Evolutionary conservation across 2,329 filamentous ascomycete species (phyloP).

Genomic region (Albifimbria verrucaria): DNA sequence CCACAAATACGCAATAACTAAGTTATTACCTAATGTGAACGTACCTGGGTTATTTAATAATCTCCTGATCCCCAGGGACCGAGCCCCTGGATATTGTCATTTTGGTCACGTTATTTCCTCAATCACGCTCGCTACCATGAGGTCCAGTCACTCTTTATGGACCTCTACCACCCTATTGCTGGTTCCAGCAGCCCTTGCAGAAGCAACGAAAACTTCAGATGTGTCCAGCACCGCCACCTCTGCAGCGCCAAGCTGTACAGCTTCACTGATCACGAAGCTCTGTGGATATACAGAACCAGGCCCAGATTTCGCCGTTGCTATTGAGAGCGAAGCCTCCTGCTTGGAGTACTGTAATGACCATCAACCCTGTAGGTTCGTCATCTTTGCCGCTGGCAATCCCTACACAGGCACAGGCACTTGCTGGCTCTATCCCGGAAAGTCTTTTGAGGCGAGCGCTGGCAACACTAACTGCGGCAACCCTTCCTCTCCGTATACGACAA

Average conservation of each 20-base stretch:
- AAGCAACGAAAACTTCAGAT: conserved; percentile 10
- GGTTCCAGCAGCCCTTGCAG: conserved; percentile 13
- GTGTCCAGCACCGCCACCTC: conserved; percentile 15
- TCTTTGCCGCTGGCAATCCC: conserved; percentile 25
- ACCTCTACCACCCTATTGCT: conserved; percentile 14
- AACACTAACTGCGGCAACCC: conserved; percentile 12
- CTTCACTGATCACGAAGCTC: conserved; percentile 20
- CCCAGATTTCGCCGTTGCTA: conserved; percentile 17
- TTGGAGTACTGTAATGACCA: conserved; percentile 26
- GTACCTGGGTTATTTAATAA: no score
- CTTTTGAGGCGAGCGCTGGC: conserved; percentile 19
- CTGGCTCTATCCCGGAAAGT: conserved; percentile 25
- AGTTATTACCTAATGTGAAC: no score
- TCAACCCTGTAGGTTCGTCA: conserved; percentile 25
- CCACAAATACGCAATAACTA: no score
- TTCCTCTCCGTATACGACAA: conserved; percentile 18
- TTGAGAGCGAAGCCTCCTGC: conserved; percentile 15
- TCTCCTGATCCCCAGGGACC: no score
- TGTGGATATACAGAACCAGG: conserved; percentile 22
- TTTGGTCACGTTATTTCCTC: not conserved
- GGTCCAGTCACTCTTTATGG: conserved; percentile 16
- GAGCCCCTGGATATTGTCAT: not conserved
- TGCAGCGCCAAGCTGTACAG: conserved; percentile 19
- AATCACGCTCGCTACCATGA: conserved; percentile 17
- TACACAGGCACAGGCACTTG: conserved; percentile 21